A percentile compares a stretch with the other conserved stretches of the same genome.
These are phyloP conservation scores for Cladophialophora psammophila DNA, from an alignment of 2,329 filamentous ascomycete genomes.

Conservation along the genomic window DNA sequence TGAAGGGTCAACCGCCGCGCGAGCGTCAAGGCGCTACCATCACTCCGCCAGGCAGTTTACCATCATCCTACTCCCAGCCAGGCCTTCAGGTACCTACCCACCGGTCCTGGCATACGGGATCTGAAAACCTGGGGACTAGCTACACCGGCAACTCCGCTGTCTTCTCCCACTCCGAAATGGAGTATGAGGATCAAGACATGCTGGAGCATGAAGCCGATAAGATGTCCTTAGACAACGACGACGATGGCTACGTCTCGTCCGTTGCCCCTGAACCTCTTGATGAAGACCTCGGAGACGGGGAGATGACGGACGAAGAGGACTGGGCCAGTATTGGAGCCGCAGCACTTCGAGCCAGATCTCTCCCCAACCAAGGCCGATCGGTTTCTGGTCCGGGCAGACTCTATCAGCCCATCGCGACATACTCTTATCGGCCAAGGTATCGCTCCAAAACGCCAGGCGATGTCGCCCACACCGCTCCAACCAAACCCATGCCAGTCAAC, in stretches of 20 bases:
- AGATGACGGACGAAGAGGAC: conserved; percentile 94
- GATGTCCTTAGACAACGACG: conserved; percentile 85
- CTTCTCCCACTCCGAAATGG: conserved; percentile 73
- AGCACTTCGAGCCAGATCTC: conserved; percentile 74
- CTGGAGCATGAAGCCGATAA: conserved; percentile 88
- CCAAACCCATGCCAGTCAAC: conserved; percentile 50
- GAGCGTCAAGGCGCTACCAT: conserved; percentile 41
- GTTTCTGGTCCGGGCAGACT: conserved; percentile 53
- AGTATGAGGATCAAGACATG: conserved; percentile 71
- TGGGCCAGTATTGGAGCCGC: conserved; percentile 90
- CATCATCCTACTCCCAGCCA: conserved; percentile 53
- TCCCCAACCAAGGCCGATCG: conserved; percentile 48
- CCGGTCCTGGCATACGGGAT: conserved; percentile 42
- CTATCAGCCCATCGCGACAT: conserved; percentile 49
- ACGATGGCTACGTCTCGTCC: conserved; percentile 71
- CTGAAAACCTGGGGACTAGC: conserved; percentile 60
- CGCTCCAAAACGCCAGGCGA: conserved; percentile 36
- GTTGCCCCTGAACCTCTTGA: conserved; percentile 69
- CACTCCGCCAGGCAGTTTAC: conserved; percentile 51
- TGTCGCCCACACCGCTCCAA: conserved; percentile 47
- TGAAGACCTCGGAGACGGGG: conserved; percentile 80
- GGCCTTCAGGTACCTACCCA: conserved; percentile 58
- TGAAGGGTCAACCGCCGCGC: conserved; percentile 66
- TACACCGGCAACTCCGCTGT: conserved; percentile 74
- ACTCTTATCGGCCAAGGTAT: conserved; percentile 40